A percentile compares a stretch with the other conserved stretches of the same genome.
Evolutionary conservation across 106 monocot genomes (phyloP).

Genomic region (Dioscorea dumetorum): DNA sequence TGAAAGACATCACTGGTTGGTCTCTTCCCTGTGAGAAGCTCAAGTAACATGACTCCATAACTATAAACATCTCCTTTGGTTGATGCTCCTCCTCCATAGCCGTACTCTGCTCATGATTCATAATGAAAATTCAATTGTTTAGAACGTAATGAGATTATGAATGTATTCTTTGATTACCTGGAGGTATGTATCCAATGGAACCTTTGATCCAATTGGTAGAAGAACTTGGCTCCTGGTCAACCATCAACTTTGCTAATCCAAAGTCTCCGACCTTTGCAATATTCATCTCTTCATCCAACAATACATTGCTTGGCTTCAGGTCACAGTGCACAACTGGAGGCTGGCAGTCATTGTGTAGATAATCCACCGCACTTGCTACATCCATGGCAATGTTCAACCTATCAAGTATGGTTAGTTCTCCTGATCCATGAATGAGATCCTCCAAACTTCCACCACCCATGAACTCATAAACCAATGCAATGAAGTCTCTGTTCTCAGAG

Average conservation of each 20-base stretch:
- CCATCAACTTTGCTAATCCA: constrained; percentile 24
- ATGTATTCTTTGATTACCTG: constrained; percentile 11
- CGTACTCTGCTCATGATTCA: constrained; percentile 21
- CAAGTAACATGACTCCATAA: constrained; percentile 25
- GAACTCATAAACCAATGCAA: constrained; percentile 27
- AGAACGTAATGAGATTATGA: too few relatives aligned
- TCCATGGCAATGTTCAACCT: constrained; percentile 26
- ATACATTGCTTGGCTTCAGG: constrained; percentile 35
- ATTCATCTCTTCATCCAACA: constrained; percentile 24
- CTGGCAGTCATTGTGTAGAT: constrained; percentile 29
- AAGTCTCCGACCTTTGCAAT: constrained; percentile 35
- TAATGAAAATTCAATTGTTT: too few relatives aligned
- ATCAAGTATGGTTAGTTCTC: too few relatives aligned
- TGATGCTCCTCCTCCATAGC: constrained; percentile 20
- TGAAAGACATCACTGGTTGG: constrained; percentile 20
- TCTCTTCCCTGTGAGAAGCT: constrained; percentile 36
- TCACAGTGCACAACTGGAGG: constrained; percentile 30
- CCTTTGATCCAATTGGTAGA: constrained; percentile 20
- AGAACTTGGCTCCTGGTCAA: constrained; percentile 5
- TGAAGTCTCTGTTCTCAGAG: constrained; percentile 15
- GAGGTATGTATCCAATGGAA: constrained; percentile 41
- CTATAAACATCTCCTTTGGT: constrained; percentile 34
- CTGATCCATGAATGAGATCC: constrained; percentile 19
- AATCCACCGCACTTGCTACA: constrained; percentile 25
- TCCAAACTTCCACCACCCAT: constrained; percentile 29